Evolutionary conservation across 805 yeast species (phyloP).

Genomic region (Kluyveromyces nonfermentans): DNA sequence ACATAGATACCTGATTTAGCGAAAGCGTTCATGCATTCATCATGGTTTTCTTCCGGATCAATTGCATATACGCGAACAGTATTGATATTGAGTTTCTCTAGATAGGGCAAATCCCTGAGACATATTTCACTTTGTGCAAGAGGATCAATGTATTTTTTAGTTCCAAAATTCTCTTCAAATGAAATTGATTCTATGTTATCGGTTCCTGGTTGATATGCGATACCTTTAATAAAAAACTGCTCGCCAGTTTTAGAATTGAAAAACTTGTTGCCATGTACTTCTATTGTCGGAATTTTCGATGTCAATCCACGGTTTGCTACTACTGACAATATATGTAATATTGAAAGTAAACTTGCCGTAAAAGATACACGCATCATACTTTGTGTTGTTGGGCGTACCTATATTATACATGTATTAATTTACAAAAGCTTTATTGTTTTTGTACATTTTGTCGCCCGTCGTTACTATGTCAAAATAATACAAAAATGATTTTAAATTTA

Average conservation of each 20-base stretch:
- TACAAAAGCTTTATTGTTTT: not conserved
- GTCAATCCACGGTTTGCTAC: not conserved
- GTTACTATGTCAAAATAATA: not conserved
- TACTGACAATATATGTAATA: not conserved
- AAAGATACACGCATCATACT: not conserved
- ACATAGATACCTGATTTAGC: conserved; percentile 86
- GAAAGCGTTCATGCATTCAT: conserved; percentile 64
- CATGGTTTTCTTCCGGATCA: conserved; percentile 63
- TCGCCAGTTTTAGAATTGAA: conserved; percentile 62
- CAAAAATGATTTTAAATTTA: not conserved
- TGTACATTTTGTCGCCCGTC: not conserved
- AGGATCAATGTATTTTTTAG: conserved; percentile 52
- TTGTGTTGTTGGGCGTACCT: not conserved
- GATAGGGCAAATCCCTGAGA: conserved; percentile 73
- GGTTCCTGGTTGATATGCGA: conserved; percentile 69
- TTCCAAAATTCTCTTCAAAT: conserved; percentile 10
- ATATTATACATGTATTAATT: too few relatives aligned
- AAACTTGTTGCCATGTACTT: conserved; percentile 65
- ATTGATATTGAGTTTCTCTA: conserved; percentile 60
- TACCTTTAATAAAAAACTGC: conserved; percentile 81
- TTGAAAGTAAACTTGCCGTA: not conserved
- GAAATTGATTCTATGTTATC: conserved; percentile 31
- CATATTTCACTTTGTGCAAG: conserved; percentile 63
- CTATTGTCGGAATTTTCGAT: conserved; percentile 33
- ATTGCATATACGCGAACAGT: conserved; percentile 81